Conservation (phyloP, 148 eudicot species). For the Diospyros kaki region DNA sequence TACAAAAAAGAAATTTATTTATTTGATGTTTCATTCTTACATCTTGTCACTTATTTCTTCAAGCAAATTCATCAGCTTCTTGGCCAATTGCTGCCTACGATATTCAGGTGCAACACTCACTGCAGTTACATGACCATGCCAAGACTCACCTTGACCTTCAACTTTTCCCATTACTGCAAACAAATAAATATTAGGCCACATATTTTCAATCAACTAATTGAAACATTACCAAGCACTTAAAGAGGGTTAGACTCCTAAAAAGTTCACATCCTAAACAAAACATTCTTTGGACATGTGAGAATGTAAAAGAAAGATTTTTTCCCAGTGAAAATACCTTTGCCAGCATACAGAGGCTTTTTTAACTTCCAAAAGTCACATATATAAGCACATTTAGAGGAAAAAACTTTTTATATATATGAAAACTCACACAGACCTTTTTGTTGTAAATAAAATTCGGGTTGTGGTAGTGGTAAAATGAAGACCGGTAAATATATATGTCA, state of each 20-base stretch:
- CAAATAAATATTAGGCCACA: neutral
- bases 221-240: neutral
- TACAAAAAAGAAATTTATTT: neutral
- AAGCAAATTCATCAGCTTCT: conserved; percentile 83
- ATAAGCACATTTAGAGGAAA: no score
- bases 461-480: neutral
- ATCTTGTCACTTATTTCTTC: conserved; percentile 91
- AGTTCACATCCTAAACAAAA: neutral
- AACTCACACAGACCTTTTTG: neutral
- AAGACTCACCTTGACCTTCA: conserved; percentile 99
- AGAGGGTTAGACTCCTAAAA: neutral
- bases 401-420: neutral
- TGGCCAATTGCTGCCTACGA: conserved; percentile 88
- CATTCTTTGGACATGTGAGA: neutral
- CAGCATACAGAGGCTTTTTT: no score
- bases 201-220: neutral
- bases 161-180: conserved; percentile 96
- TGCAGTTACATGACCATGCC: conserved; percentile 99
- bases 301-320: neutral
- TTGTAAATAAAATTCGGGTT: neutral
- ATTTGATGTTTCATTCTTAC: conserved; percentile 36
- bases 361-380: no score
- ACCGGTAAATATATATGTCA: neutral
- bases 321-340: no score
- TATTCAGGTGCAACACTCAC: conserved; percentile 95